These are phyloP conservation scores for Clitoria ternatea DNA, from an alignment of 306 rosid genomes.

Conservation along the genomic window DNA sequence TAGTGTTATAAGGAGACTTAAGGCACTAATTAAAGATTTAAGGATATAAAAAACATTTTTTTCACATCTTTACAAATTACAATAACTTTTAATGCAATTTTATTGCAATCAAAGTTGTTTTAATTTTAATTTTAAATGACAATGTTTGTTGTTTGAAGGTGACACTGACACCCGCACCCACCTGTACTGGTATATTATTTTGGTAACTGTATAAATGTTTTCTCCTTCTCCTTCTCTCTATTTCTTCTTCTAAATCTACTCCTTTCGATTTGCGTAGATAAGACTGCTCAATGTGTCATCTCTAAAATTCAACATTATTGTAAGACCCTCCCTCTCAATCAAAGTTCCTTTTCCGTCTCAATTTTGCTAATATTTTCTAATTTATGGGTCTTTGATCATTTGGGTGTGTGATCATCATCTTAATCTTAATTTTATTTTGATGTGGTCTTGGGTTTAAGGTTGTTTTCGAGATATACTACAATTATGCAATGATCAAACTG, in stretches of 20 bases:
- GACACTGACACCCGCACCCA: slow-evolving; percentile 22
- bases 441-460: slow-evolving; percentile 26
- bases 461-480: background rate
- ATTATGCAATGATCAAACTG: background rate
- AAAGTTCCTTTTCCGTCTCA: background rate
- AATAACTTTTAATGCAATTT: too few relatives aligned
- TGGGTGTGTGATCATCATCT: slow-evolving; percentile 1
- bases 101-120: too few relatives aligned
- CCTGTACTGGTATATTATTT: slow-evolving; percentile 30
- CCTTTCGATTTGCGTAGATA: slow-evolving; percentile 41
- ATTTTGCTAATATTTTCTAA: slow-evolving; percentile 20
- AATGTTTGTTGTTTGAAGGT: slow-evolving; percentile 28
- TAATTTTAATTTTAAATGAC: too few relatives aligned
- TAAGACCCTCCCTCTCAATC: slow-evolving; percentile 2
- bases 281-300: slow-evolving; percentile 45
- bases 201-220: background rate
- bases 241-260: slow-evolving; percentile 12
- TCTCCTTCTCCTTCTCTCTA: background rate
- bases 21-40: too few relatives aligned
- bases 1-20: too few relatives aligned
- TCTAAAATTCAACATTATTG: slow-evolving; percentile 26
- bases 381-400: slow-evolving; percentile 19
- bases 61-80: too few relatives aligned
- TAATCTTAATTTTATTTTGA: background rate
- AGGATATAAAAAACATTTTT: too few relatives aligned